phyloP scores from a whole-genome alignment of 495 filamentous ascomycete genomes.

The Coniosporium apollinis region DNA sequence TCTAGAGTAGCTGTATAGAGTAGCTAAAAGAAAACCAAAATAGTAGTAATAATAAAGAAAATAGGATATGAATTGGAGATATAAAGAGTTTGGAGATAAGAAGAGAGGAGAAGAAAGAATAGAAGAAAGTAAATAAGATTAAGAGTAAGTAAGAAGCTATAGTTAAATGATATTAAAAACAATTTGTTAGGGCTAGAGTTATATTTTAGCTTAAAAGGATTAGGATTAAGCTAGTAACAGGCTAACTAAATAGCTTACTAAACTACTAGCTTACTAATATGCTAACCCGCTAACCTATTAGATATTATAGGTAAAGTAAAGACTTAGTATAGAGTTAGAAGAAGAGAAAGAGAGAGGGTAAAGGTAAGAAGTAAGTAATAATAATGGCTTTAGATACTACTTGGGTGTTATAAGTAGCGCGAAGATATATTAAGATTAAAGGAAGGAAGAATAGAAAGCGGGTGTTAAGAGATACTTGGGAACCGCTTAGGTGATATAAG shows the following conservation, averaged over 20 bases:
- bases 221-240: conserved; percentile 2
- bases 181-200: too few relatives aligned
- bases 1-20: conserved; percentile 20
- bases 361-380: conserved; percentile 1
- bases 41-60: conserved; percentile 22
- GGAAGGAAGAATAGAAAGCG: too few relatives aligned
- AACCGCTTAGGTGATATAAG: too few relatives aligned
- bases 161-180: conserved; percentile 5
- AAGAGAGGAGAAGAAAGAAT: conserved; percentile 9
- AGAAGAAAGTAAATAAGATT: conserved; percentile 14
- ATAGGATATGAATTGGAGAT: conserved; percentile 26
- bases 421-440: too few relatives aligned
- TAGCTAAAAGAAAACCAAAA: conserved; percentile 7
- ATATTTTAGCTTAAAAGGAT: too few relatives aligned
- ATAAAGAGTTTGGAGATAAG: conserved; percentile 16
- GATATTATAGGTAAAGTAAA: background rate
- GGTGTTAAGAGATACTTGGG: too few relatives aligned
- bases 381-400: background rate
- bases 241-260: conserved; percentile 3
- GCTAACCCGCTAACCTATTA: too few relatives aligned
- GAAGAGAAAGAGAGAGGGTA: too few relatives aligned
- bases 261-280: too few relatives aligned
- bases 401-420: too few relatives aligned
- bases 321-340: too few relatives aligned
- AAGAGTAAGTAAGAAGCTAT: conserved; percentile 6